These are phyloP conservation scores for Cutaneotrichosporon sp. DNA, from an alignment of 1,284 basidiomycete genomes.

Conservation along the genomic window DNA sequence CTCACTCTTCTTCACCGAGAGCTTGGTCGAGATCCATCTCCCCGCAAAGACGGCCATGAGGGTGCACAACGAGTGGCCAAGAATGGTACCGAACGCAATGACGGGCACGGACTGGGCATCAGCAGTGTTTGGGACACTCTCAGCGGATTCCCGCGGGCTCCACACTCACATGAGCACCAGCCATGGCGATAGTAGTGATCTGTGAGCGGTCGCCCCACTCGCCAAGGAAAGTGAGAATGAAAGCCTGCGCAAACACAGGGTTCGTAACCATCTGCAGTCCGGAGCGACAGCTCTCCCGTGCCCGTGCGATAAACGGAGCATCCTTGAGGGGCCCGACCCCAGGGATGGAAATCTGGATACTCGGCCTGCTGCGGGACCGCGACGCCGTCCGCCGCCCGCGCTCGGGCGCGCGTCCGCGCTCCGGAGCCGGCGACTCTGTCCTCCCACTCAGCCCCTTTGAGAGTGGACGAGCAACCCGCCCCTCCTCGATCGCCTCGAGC, in stretches of 20 bases:
- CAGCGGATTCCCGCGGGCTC: too few relatives aligned
- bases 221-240: slow-evolving; percentile 91
- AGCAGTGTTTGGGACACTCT: not conserved
- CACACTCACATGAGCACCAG: slow-evolving; percentile 82
- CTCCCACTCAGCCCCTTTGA: not conserved
- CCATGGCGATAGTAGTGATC: slow-evolving; percentile 94
- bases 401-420: not conserved
- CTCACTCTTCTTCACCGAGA: slow-evolving; percentile 90
- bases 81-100: slow-evolving; percentile 82
- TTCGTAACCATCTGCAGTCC: slow-evolving; percentile 73
- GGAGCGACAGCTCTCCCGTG: slow-evolving; percentile 14
- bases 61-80: slow-evolving; percentile 88
- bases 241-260: slow-evolving; percentile 93
- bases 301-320: slow-evolving; percentile 2
- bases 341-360: slow-evolving; percentile 11
- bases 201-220: slow-evolving; percentile 99
- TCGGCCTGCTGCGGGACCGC: slow-evolving; percentile 11
- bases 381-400: not conserved
- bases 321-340: slow-evolving; percentile 20
- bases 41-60: slow-evolving; percentile 86
- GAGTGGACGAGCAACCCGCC: slow-evolving; percentile 20
- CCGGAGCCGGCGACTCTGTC: slow-evolving; percentile 6
- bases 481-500: slow-evolving; percentile 48
- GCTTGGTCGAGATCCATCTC: slow-evolving; percentile 85
- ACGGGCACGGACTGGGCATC: slow-evolving; percentile 65